These are phyloP conservation scores for Emmonsia crescens DNA, from an alignment of 2,329 filamentous ascomycete genomes.

Conservation along the genomic window DNA sequence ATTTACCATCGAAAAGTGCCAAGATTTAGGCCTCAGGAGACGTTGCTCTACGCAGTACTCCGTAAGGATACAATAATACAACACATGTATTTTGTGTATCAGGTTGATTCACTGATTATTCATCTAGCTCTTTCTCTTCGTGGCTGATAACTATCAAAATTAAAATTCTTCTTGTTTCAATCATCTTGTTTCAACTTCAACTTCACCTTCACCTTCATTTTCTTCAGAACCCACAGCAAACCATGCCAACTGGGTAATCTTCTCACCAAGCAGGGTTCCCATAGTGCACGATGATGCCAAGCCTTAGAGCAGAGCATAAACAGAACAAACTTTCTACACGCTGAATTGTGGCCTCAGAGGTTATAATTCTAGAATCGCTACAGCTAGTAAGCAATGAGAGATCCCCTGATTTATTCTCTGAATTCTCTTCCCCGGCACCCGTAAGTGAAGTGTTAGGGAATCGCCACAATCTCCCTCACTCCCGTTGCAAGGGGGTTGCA, in stretches of 20 bases:
- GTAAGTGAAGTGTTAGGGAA: background rate
- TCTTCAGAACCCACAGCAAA: background rate
- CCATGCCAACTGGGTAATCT: no score
- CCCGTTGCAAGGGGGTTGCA: background rate
- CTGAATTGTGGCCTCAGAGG: background rate
- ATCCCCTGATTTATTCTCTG: background rate
- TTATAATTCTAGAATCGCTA: background rate
- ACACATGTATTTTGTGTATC: background rate
- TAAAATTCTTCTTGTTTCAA: background rate
- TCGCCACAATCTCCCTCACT: background rate
- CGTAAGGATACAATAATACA: background rate
- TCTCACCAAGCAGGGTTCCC: background rate
- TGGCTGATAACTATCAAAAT: background rate
- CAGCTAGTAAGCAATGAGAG: background rate
- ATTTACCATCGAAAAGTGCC: slow-evolving; percentile 6
- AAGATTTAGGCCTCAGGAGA: background rate
- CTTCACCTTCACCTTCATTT: background rate
- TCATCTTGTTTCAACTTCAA: background rate
- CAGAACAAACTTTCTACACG: background rate
- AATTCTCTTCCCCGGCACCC: no score
- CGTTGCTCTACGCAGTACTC: background rate
- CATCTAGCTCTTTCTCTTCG: background rate
- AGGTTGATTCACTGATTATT: background rate
- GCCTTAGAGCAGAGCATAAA: background rate
- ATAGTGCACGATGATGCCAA: no score